A percentile compares a stretch with the other conserved stretches of the same genome.
Conservation (phyloP, 192 early-diverging fungal genomes). For the Oehlia diaphana region DNA sequence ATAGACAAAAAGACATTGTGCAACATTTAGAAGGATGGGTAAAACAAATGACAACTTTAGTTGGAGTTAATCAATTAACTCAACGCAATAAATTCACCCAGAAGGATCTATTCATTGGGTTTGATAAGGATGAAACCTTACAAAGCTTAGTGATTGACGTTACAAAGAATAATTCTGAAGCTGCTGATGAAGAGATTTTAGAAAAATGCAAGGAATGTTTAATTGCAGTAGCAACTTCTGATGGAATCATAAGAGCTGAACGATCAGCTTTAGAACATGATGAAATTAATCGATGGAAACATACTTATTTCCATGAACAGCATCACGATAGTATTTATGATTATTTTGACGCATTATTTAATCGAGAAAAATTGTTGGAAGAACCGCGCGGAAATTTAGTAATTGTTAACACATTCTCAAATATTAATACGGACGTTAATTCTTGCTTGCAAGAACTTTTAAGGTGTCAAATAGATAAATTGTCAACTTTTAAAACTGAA, state of each 20-base stretch:
- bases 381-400: not conserved
- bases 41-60: constrained; percentile 16
- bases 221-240: constrained; percentile 25
- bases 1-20: not conserved
- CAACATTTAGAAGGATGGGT: not conserved
- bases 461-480: not conserved
- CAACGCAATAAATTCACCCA: not conserved
- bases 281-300: constrained; percentile 17
- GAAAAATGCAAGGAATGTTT: constrained; percentile 25
- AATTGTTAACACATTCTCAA: constrained; percentile 24
- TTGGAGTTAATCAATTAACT: not conserved
- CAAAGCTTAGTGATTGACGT: constrained; percentile 23
- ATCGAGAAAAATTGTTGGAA: not conserved
- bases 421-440: constrained; percentile 19
- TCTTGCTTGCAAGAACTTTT: not conserved
- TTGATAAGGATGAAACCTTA: constrained; percentile 13
- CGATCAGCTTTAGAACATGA: not conserved
- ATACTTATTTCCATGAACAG: constrained; percentile 10
- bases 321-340: constrained; percentile 1
- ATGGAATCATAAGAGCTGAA: constrained; percentile 24
- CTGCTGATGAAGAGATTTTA: constrained; percentile 3
- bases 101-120: constrained; percentile 30
- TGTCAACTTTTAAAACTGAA: constrained; percentile 24
- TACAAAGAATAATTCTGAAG: constrained; percentile 1
- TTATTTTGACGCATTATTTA: not conserved